Conservation (phyloP, 1,284 basidiomycete species). For the Rhodotorula sp. region DNA sequence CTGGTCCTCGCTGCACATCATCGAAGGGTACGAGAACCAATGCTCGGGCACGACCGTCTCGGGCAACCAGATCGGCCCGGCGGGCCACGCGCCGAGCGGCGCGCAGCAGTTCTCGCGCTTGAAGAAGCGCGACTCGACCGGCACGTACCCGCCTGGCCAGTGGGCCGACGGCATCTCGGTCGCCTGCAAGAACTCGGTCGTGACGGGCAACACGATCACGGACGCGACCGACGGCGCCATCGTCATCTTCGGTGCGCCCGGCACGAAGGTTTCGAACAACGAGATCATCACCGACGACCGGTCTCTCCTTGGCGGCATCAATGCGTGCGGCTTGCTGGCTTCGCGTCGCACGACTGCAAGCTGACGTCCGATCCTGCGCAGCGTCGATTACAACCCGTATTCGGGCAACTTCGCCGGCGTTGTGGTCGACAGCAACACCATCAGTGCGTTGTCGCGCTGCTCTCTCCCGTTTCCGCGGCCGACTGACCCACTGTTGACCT, state of each 20-base stretch:
- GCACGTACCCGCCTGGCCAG: constrained; percentile 10
- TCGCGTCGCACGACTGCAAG: fast-evolving
- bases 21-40: constrained; percentile 20
- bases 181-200: constrained; percentile 64
- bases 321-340: neutral
- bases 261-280: constrained; percentile 67
- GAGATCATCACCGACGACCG: constrained; percentile 53
- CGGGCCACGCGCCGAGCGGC: neutral
- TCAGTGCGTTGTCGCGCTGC: neutral
- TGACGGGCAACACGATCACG: constrained; percentile 65
- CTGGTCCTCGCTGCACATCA: constrained; percentile 34
- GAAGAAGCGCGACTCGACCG: neutral
- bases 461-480: neutral
- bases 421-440: neutral
- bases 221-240: constrained; percentile 18
- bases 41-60: constrained; percentile 25
- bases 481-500: no score
- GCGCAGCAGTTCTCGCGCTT: neutral
- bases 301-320: constrained; percentile 15
- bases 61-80: constrained; percentile 31
- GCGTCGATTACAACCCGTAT: constrained; percentile 17
- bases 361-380: neutral
- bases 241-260: constrained; percentile 76
- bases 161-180: constrained; percentile 85
- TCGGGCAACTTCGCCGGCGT: neutral